A percentile compares a stretch with the other conserved stretches of the same genome.
Conservation (phyloP, 805 yeast genomes). For the Starmerella stellata region DNA sequence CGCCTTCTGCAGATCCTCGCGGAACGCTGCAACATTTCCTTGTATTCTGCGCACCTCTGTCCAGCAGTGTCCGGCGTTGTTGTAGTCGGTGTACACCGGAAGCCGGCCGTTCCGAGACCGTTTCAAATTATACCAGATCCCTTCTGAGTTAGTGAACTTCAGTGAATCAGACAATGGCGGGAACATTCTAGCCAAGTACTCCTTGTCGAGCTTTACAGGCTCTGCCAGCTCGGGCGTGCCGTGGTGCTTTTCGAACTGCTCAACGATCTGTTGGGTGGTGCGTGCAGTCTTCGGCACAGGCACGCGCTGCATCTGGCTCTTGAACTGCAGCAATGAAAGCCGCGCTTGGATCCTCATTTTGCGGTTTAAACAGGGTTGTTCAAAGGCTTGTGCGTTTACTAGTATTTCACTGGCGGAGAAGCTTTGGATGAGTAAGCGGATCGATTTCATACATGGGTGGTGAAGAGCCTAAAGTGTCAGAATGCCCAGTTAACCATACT, state of each 20-base stretch:
- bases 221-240: conserved; percentile 1
- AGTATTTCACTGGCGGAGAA: too few species aligned
- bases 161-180: conserved; percentile 4
- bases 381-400: too few species aligned
- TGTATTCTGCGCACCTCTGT: conserved; percentile 57
- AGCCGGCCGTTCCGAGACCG: conserved; percentile 35
- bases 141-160: conserved; percentile 2
- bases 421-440: too few species aligned
- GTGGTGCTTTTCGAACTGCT: conserved; percentile 2
- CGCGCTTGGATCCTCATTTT: not conserved
- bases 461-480: too few species aligned
- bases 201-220: not conserved
- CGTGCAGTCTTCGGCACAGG: conserved; percentile 38
- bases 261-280: conserved; percentile 9
- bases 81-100: conserved; percentile 63
- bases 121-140: conserved; percentile 14
- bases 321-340: not conserved
- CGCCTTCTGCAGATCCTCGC: conserved; percentile 41
- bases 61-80: conserved; percentile 39
- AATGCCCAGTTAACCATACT: too few species aligned
- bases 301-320: conserved; percentile 8
- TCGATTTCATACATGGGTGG: too few species aligned
- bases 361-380: too few species aligned
- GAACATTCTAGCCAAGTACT: conserved; percentile 6
- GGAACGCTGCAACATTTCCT: conserved; percentile 50